Percentiles rank a stretch among this genome's conserved stretches.
Evolutionary conservation across 2,329 filamentous ascomycete genomes (phyloP).

Genomic region (Lojkania enalia): DNA sequence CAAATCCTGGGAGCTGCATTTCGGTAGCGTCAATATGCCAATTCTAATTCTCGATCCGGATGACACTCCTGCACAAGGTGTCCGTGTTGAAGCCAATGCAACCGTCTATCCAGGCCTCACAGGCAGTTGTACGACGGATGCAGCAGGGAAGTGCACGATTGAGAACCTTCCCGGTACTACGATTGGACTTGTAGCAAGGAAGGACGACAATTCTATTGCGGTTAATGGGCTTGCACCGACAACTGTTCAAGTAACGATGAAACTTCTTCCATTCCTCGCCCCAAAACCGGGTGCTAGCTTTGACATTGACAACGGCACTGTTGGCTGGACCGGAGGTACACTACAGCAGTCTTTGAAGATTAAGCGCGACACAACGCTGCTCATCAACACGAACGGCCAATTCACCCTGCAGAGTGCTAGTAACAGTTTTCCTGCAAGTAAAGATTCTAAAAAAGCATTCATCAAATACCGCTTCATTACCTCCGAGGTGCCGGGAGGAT

Average conservation of each 20-base stretch:
- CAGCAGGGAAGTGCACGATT: conserved; percentile 5
- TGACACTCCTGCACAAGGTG: conserved; percentile 4
- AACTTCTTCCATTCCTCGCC: conserved; percentile 5
- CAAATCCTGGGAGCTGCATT: conserved; percentile 7
- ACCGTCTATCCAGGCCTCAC: conserved; percentile 7
- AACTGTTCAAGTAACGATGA: conserved; percentile 5
- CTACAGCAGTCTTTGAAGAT: conserved; percentile 7
- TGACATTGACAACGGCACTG: conserved; percentile 5
- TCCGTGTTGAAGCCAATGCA: conserved; percentile 6
- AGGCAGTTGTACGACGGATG: conserved; percentile 7
- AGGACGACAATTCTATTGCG: conserved; percentile 8
- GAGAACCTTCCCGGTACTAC: conserved; percentile 7
- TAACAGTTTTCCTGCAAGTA: conserved; percentile 5
- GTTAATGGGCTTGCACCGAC: conserved; percentile 9
- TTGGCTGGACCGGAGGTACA: conserved; percentile 5
- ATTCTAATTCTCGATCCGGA: conserved; percentile 5
- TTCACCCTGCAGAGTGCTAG: conserved; percentile 5
- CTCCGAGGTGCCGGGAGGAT: conserved; percentile 8
- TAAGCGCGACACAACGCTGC: conserved; percentile 7
- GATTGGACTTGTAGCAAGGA: conserved; percentile 4
- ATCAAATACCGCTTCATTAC: conserved; percentile 12
- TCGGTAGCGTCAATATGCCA: conserved; percentile 8
- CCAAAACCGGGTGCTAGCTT: conserved; percentile 4
- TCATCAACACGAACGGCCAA: conserved; percentile 2
- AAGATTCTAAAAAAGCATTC: conserved; percentile 3